Conservation (phyloP, 192 early-diverging fungal genomes). For the Backusella luteola region DNA sequence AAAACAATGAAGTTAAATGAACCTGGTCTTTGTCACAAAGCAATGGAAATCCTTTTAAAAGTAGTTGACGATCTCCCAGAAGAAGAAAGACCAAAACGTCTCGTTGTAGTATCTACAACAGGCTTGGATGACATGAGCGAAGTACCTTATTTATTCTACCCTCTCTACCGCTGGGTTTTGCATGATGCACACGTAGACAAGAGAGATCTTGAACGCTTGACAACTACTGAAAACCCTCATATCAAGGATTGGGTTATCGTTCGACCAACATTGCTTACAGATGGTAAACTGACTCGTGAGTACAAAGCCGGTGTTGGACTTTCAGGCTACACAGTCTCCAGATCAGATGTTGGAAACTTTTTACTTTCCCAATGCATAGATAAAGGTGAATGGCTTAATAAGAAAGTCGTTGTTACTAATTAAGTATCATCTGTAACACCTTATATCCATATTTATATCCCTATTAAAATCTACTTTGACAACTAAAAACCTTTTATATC, state of each 20-base stretch:
- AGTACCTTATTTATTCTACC: constrained; percentile 13
- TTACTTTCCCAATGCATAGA: constrained; percentile 41
- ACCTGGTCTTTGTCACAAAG: constrained; percentile 3
- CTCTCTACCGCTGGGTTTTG: constrained; percentile 2
- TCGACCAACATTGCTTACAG: constrained; percentile 42
- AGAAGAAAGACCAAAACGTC: constrained; percentile 1
- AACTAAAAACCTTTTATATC: no score
- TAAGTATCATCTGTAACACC: neutral
- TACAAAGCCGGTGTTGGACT: constrained; percentile 33
- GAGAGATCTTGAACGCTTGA: neutral
- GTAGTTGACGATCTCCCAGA: neutral
- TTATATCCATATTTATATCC: neutral
- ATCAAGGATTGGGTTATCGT: constrained; percentile 39
- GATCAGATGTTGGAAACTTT: constrained; percentile 47
- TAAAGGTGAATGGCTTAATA: constrained; percentile 34
- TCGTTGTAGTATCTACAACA: constrained; percentile 13
- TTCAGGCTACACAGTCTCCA: constrained; percentile 47
- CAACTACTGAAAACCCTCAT: neutral
- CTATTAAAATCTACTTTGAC: neutral
- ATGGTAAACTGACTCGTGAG: constrained; percentile 31
- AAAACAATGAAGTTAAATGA: constrained; percentile 16
- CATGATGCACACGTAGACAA: constrained; percentile 20
- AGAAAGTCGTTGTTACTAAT: constrained; percentile 18
- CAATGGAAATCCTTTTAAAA: constrained; percentile 10
- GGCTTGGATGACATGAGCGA: constrained; percentile 6